These are phyloP conservation scores for Mucor mucedo DNA, from an alignment of 371 early-diverging fungal genomes.

Conservation along the genomic window DNA sequence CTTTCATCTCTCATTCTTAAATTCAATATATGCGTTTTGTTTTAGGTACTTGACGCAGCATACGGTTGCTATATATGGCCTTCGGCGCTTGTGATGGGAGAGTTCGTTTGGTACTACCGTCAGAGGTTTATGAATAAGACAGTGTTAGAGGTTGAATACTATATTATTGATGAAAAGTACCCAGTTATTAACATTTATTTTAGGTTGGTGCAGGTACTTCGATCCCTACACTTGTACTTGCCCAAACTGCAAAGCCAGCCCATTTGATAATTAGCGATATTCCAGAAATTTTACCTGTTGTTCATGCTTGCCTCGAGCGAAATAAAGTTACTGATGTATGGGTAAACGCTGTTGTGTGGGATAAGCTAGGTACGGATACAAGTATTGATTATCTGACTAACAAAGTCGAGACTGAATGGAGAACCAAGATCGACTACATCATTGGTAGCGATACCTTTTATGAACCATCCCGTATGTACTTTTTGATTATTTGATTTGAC, in stretches of 20 bases:
- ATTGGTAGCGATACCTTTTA: conserved; percentile 67
- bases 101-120: conserved; percentile 49
- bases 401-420: conserved; percentile 23
- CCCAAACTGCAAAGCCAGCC: conserved; percentile 23
- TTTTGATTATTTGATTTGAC: not conserved
- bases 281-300: conserved; percentile 43
- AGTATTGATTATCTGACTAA: conserved; percentile 34
- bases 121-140: conserved; percentile 26
- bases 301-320: conserved; percentile 36
- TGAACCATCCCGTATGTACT: conserved; percentile 53
- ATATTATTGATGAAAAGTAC: not conserved
- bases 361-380: conserved; percentile 35
- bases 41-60: conserved; percentile 55
- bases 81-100: conserved; percentile 55
- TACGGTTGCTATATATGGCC: conserved; percentile 68
- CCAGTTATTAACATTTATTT: not conserved
- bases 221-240: conserved; percentile 55
- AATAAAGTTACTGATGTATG: conserved; percentile 29
- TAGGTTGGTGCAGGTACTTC: conserved; percentile 60
- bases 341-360: conserved; percentile 51
- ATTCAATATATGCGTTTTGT: not conserved
- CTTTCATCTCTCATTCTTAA: not conserved
- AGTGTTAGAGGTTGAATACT: conserved; percentile 33
- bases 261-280: conserved; percentile 50
- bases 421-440: conserved; percentile 48